Percentiles rank a stretch among this genome's conserved stretches.
These are phyloP conservation scores for Penicillium paneum DNA, from an alignment of 2,329 filamentous ascomycete species.

Conservation along the genomic window DNA sequence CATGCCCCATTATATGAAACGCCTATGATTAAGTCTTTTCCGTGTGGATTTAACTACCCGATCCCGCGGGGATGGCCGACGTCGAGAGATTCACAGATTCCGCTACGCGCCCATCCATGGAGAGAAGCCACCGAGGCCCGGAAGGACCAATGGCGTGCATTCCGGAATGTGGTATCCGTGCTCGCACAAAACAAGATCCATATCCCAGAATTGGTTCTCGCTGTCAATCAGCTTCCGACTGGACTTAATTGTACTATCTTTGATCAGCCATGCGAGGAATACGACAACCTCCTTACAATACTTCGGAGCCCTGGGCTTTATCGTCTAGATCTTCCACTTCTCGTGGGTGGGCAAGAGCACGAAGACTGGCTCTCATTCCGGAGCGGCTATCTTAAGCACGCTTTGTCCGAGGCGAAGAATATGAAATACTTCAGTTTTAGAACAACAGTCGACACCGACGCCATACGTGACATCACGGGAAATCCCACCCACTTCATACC, in stretches of 20 bases:
- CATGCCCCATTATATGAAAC: constrained; percentile 43
- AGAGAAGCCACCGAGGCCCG: constrained; percentile 3
- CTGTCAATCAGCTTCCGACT: constrained; percentile 28
- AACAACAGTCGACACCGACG: neutral
- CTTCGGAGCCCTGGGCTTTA: constrained; percentile 27
- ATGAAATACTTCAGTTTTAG: neutral
- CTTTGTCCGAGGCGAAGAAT: neutral
- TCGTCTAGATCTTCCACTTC: constrained; percentile 31
- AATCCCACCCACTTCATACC: constrained; percentile 2
- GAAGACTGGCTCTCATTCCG: neutral
- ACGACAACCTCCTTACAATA: constrained; percentile 21
- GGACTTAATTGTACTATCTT: constrained; percentile 32
- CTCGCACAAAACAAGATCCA: constrained; percentile 24
- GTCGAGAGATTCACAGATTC: too few species aligned
- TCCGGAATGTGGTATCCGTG: constrained; percentile 27
- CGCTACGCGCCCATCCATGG: neutral
- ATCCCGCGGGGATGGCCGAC: constrained; percentile 34
- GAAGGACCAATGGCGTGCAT: constrained; percentile 32
- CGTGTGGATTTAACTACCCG: constrained; percentile 41
- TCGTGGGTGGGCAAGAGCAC: neutral
- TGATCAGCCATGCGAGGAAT: constrained; percentile 22
- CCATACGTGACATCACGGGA: neutral
- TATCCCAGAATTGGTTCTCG: constrained; percentile 38
- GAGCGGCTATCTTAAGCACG: neutral
- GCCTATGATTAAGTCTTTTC: constrained; percentile 44